phyloP scores from a whole-genome alignment of 2,329 filamentous ascomycete species.

The Albifimbria verrucaria region DNA sequence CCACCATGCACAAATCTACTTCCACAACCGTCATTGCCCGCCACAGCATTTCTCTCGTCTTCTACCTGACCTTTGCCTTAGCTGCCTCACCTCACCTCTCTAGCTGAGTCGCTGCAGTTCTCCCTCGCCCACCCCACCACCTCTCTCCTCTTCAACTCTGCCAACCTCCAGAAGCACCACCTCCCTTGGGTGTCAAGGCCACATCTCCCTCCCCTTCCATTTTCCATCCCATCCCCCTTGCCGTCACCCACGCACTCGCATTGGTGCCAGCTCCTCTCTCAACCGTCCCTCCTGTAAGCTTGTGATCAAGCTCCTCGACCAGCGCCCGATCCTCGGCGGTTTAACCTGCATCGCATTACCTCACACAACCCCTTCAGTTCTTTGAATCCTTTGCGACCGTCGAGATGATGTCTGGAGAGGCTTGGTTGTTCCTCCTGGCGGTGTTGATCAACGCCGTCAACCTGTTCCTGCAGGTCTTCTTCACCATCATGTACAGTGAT shows the following conservation, averaged over 20 bases:
- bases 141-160: neutral
- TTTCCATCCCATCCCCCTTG: neutral
- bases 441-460: constrained; percentile 99
- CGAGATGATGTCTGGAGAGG: constrained; percentile 83
- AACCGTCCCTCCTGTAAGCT: neutral
- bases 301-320: neutral
- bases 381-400: constrained; percentile 16
- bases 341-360: neutral
- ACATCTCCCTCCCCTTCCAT: neutral
- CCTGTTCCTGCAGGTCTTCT: constrained; percentile 99
- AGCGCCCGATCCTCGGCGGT: neutral
- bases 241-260: neutral
- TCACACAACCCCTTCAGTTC: constrained; percentile 8
- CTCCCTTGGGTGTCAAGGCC: neutral
- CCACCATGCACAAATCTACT: neutral
- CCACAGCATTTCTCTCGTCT: constrained; percentile 8
- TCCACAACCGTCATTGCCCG: constrained; percentile 4
- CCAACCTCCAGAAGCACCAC: neutral
- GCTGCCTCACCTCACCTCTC: neutral
- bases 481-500: constrained; percentile 99
- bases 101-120: too few relatives aligned
- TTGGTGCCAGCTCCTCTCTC: neutral
- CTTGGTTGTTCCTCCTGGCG: constrained; percentile 95
- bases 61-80: neutral
- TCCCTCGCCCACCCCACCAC: constrained; percentile 1